Percentiles rank a stretch among this genome's conserved stretches.
Conservation (phyloP, 345 rosid genomes). For the Pistacia vera region DNA sequence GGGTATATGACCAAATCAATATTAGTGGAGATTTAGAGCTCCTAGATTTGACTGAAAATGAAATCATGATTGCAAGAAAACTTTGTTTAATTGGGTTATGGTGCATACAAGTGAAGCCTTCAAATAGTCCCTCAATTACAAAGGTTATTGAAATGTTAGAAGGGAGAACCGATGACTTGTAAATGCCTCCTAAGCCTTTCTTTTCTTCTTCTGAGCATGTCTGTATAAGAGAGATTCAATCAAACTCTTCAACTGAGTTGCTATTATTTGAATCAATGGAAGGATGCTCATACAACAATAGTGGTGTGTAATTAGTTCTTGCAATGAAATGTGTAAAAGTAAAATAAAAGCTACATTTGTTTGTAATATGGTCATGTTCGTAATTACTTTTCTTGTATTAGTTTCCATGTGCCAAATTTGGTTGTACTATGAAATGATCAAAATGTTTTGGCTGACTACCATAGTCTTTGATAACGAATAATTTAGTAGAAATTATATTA, state of each 20-base stretch:
- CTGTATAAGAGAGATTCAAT: not conserved
- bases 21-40: conserved; percentile 31
- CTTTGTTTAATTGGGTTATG: conserved; percentile 39
- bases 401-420: too few relatives aligned
- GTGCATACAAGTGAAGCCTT: conserved; percentile 39
- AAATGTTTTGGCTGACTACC: too few relatives aligned
- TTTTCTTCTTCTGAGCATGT: conserved; percentile 24
- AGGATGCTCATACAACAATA: not conserved
- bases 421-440: too few relatives aligned
- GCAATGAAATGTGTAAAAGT: too few relatives aligned
- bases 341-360: not conserved
- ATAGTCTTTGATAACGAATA: too few relatives aligned
- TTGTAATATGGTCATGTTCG: too few relatives aligned
- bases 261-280: not conserved
- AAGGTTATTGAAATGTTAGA: conserved; percentile 40
- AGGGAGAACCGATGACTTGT: conserved; percentile 22
- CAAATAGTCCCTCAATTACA: conserved; percentile 40
- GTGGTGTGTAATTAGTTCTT: not conserved
- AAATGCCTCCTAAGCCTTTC: conserved; percentile 35
- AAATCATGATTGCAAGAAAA: conserved; percentile 30
- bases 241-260: not conserved
- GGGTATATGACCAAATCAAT: conserved; percentile 28
- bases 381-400: too few relatives aligned
- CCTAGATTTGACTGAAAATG: conserved; percentile 16
- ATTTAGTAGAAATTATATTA: too few relatives aligned